These are phyloP conservation scores for Lanzia echinophila DNA, from an alignment of 2,329 filamentous ascomycete genomes.

Conservation along the genomic window DNA sequence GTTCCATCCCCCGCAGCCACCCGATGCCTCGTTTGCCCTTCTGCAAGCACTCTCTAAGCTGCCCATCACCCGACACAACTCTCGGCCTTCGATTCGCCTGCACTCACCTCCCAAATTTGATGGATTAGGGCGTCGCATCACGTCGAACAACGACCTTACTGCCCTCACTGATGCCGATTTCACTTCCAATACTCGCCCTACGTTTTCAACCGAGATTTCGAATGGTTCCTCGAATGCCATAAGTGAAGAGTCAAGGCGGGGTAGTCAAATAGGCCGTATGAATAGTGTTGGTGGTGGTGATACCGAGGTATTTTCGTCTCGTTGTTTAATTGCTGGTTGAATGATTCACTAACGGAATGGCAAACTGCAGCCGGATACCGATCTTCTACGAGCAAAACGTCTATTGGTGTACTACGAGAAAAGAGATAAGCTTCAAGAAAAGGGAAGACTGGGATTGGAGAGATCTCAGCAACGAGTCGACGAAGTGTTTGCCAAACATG, in stretches of 20 bases:
- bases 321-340: too few relatives aligned
- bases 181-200: neutral
- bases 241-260: neutral
- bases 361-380: neutral
- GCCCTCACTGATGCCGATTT: neutral
- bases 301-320: too few relatives aligned
- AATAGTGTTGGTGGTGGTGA: too few relatives aligned
- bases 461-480: conserved; percentile 3
- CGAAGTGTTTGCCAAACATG: neutral
- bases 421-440: neutral
- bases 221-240: neutral
- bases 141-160: neutral
- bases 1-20: neutral
- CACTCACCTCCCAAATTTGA: neutral
- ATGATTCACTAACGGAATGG: too few relatives aligned
- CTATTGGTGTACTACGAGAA: conserved; percentile 3
- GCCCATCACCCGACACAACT: neutral
- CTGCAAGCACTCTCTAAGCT: neutral
- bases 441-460: neutral
- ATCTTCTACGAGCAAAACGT: conserved; percentile 2
- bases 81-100: neutral
- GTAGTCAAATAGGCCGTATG: too few relatives aligned
- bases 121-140: conserved; percentile 1
- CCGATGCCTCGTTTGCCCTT: neutral
- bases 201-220: neutral